Evolutionary conservation across 2,329 filamentous ascomycete genomes (phyloP).

Genomic region (Mycosphaerella sp.): DNA sequence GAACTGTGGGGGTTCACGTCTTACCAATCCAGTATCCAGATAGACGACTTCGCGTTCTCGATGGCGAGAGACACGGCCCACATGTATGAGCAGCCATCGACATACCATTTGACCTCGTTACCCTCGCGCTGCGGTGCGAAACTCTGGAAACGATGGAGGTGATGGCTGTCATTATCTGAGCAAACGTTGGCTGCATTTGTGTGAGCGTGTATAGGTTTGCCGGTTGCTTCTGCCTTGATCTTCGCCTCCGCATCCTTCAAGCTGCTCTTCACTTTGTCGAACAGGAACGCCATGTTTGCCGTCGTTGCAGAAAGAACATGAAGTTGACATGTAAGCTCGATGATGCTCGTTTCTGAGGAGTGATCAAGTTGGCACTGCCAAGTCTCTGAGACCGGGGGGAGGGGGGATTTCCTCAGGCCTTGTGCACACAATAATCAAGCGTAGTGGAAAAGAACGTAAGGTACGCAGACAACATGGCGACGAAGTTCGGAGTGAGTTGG

Average conservation of each 20-base stretch:
- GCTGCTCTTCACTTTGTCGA: constrained; percentile 51
- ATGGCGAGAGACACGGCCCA: constrained; percentile 76
- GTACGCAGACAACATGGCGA: no score
- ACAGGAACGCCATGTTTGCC: constrained; percentile 34
- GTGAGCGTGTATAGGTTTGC: constrained; percentile 42
- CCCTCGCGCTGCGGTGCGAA: constrained; percentile 69
- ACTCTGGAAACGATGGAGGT: constrained; percentile 50
- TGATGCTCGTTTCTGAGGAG: not conserved
- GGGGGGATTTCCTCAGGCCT: not conserved
- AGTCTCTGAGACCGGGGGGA: not conserved
- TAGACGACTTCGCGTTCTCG: constrained; percentile 67
- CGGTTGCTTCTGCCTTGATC: constrained; percentile 45
- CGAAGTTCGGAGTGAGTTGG: no score
- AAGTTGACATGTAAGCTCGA: not conserved
- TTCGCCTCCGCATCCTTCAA: constrained; percentile 48
- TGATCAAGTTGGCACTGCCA: not conserved
- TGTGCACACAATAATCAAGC: no score
- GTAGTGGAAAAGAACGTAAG: not conserved
- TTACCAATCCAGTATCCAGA: constrained; percentile 65
- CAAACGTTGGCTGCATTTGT: constrained; percentile 39
- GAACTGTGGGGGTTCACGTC: no score
- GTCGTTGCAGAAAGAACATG: not conserved
- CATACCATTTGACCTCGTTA: constrained; percentile 77
- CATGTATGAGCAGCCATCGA: constrained; percentile 62
- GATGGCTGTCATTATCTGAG: constrained; percentile 36